Conservation (phyloP, 139 green algal species). For the Chlorella sp. region DNA sequence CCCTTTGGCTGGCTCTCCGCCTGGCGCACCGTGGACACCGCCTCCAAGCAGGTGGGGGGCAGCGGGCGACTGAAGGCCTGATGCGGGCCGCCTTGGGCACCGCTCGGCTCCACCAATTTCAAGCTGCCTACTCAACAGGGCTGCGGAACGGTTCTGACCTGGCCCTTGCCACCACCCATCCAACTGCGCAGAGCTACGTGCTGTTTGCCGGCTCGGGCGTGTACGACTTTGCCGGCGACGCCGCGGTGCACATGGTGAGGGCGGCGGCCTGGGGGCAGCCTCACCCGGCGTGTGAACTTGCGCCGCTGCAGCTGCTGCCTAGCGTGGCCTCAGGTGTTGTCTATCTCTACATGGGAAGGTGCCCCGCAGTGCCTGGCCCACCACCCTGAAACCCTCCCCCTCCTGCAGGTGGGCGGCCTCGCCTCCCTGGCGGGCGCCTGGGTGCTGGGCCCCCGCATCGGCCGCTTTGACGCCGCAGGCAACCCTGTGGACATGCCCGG, state of each 20-base stretch:
- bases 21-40: conserved; percentile 15
- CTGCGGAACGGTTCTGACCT: too few relatives aligned
- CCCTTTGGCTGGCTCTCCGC: conserved; percentile 53
- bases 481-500: conserved; percentile 81
- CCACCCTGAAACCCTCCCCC: background rate
- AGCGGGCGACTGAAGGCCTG: too few relatives aligned
- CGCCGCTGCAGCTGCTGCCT: too few relatives aligned
- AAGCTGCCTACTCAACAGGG: too few relatives aligned
- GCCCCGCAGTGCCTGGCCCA: background rate
- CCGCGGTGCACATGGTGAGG: conserved; percentile 71
- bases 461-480: conserved; percentile 90
- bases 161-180: too few relatives aligned
- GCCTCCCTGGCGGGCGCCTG: conserved; percentile 81
- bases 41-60: background rate
- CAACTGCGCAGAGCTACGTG: conserved; percentile 1
- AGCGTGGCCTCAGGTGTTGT: too few relatives aligned
- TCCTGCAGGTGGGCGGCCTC: conserved; percentile 66
- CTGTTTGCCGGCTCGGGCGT: conserved; percentile 49
- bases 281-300: background rate
- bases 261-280: background rate
- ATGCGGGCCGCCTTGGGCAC: too few relatives aligned
- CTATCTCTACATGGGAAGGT: too few relatives aligned
- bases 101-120: too few relatives aligned
- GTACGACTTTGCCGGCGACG: conserved; percentile 69
- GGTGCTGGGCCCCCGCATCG: conserved; percentile 91